Evolutionary conservation across 208 protist species (phyloP), one percentile per base, ranked within the genome.

Genomic region (Jaenimonas drosophilae): DNA sequence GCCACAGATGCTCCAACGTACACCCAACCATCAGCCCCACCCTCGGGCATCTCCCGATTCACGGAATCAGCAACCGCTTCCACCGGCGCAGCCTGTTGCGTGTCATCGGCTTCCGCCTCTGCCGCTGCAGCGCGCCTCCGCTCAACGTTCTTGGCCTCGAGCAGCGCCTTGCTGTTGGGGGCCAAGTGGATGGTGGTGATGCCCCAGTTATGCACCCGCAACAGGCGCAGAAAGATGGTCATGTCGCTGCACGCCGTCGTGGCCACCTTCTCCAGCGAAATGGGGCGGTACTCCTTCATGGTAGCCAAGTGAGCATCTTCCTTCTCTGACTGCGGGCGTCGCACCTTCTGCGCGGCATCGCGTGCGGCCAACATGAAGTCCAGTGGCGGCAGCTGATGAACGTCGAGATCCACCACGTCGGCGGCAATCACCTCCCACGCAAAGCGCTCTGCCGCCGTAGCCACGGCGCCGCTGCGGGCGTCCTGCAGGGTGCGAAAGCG

Each of bases 141-240:
- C 17, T 70, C 29, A 6, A 46, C 32, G 29, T 82, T 78, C 24
- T 53, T 61, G n/a, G 58, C 24, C 44, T 69, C 60, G 23, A 48
- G 48, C 30, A 66, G 36, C 2, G 54, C 61, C 34, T 70, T 76
- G 37, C 56, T 64, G 48, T 66, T 43, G 1, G 40, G 26, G 14
- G 51, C 30, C 11, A 78, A 54, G 9, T 48, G 42, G 14, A 70
- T 43, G 17, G 48, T 31, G 20, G 63, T 61, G 41, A 86, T 55
- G 23, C 46, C 53, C 78, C 83, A 91, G 57, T 91, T 91, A 36
- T 91, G 77, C 28, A 91, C 73, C 3, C 77, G 73, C 33, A 91
- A 49, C 21, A 69, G 51, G 4, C 82, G 74, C 58, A 91, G 37
- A 56, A 91, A 91, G 0, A 54, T 14, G 4, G 82, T 88, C 82